Conservation (phyloP, 1,139 yeast genomes). For the Blastobotrys malaysiensis region DNA sequence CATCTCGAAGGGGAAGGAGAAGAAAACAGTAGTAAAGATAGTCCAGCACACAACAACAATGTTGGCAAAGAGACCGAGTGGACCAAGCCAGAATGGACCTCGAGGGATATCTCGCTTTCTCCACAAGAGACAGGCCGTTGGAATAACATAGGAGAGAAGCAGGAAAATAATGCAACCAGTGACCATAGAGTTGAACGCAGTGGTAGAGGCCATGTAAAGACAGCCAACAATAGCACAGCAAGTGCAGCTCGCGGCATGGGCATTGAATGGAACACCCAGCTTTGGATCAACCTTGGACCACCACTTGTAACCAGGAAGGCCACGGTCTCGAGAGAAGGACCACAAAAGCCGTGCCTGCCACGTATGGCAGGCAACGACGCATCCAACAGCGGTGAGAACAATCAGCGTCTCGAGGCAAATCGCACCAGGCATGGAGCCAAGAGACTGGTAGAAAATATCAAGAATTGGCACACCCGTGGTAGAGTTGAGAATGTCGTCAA, state of each 20-base stretch:
- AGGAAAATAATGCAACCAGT: conserved; percentile 78
- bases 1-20: conserved; percentile 71
- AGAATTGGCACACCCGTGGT: conserved; percentile 54
- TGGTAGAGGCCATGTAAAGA: conserved; percentile 49
- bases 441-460: conserved; percentile 54
- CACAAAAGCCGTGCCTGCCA: conserved; percentile 77
- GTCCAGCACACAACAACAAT: conserved; percentile 57
- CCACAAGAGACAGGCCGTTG: conserved; percentile 56
- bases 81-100: conserved; percentile 64
- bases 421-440: conserved; percentile 51
- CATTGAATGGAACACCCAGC: conserved; percentile 63
- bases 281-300: conserved; percentile 66
- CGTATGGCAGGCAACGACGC: conserved; percentile 69
- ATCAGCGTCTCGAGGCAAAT: conserved; percentile 52
- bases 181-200: conserved; percentile 80
- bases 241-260: conserved; percentile 56
- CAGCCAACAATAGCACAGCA: conserved; percentile 48
- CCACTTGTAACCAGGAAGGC: conserved; percentile 50
- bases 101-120: conserved; percentile 39
- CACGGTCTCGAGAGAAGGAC: conserved; percentile 80
- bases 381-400: conserved; percentile 53
- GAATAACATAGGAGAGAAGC: conserved; percentile 73
- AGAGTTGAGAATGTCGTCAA: conserved; percentile 40
- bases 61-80: conserved; percentile 55
- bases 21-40: conserved; percentile 53